Evolutionary conservation across 345 rosid species (phyloP), one percentile per base, ranked within the genome.

Genomic region (Zanthoxylum bungeanum): DNA sequence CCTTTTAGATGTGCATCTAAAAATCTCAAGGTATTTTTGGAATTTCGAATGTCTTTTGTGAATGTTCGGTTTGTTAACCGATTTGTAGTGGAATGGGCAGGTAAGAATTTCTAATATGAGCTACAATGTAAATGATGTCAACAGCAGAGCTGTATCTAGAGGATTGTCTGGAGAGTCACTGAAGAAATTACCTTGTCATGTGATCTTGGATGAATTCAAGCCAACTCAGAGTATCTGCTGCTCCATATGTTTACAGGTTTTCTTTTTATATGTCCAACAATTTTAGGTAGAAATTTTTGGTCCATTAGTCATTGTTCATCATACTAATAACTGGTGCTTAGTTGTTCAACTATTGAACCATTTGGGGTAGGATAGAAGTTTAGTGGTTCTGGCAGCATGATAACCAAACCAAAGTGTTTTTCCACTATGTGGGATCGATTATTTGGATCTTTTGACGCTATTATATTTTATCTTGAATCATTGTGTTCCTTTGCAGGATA

Each of bases 191-290:
- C 93, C 97, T 47, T 86, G 86, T 77, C 81, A 85, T 62, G 76
- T 85, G 70, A 85, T 85, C 77, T 70, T 78, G 71, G 84, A 80
- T 61, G 93, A 89, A 63, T 76, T 68, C 65, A 69, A 71, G 75
- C 83, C 81, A 70, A 75, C 50, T 51, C 88, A 81, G 66, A 73
- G 78, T 51, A 70, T 73, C 69, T 86, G 81, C 66, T 92, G 97
- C 79, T 76, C 89, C 1, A 92, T 92, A 64, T 90, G 97, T 79
- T 81, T 92, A 71, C 93, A 86, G 96, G 94, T 92, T 21, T 59
- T 10, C 64, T 44, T 22, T 60, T 75, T 40, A 19, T 50, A 39
- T 52, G 34, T 25, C 16, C 61, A 53, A 25, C 25, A 73, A 7
- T 27, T 37, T 71, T 53, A 9, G 4, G 9, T 37, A 11, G 14